A percentile compares a stretch with the other conserved stretches of the same genome.
Conservation (phyloP, 1,284 basidiomycete genomes). For the Rugiboletus extremiorientalis region DNA sequence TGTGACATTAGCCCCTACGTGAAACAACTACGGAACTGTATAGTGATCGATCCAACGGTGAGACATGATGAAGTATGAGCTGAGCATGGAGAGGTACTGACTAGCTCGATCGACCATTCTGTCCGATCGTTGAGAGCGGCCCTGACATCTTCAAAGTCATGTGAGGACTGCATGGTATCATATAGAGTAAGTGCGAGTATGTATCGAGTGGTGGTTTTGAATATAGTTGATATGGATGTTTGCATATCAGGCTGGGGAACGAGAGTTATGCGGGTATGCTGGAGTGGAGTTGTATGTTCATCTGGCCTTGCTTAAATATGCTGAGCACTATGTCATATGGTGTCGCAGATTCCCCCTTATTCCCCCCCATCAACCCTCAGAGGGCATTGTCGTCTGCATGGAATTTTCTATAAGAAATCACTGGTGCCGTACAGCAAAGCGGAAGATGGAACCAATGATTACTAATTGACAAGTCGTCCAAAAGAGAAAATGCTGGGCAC, state of each 20-base stretch:
- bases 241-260: conserved; percentile 3
- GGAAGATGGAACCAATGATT: too few species aligned
- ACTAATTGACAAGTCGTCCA: too few species aligned
- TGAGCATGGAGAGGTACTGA: conserved; percentile 7
- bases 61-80: not conserved
- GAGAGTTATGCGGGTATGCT: not conserved
- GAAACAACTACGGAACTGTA: conserved; percentile 27
- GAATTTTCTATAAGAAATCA: too few species aligned
- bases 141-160: conserved; percentile 24
- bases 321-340: too few species aligned
- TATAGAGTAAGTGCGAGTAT: conserved; percentile 17
- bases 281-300: too few species aligned
- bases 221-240: not conserved
- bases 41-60: not conserved
- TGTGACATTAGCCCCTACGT: conserved; percentile 9
- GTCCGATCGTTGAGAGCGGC: conserved; percentile 14
- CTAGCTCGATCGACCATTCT: conserved; percentile 28
- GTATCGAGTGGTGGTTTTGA: not conserved
- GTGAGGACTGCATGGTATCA: conserved; percentile 16
- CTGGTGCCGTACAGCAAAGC: too few species aligned
- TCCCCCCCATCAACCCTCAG: too few species aligned
- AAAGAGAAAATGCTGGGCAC: too few species aligned
- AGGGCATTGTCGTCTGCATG: too few species aligned
- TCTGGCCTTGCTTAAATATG: too few species aligned
- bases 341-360: too few species aligned